These are phyloP conservation scores for Tricholoma matsutake DNA, from an alignment of 768 basidiomycete genomes.

Conservation along the genomic window DNA sequence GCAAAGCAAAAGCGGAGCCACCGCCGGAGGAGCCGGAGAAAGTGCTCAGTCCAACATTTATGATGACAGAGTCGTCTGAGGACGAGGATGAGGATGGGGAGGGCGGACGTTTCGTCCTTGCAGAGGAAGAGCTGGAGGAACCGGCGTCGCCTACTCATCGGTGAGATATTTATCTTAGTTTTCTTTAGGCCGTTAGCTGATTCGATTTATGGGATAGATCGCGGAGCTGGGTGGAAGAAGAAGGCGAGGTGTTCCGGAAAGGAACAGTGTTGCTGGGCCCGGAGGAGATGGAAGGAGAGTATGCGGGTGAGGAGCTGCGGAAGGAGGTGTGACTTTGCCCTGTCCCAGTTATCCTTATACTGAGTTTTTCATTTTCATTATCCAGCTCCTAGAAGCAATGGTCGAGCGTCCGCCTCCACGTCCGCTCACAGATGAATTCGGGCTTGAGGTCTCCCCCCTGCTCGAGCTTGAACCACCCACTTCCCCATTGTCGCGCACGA, in stretches of 20 bases:
- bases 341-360: not conserved
- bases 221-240: slow-evolving; percentile 84
- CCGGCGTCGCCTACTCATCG: slow-evolving; percentile 43
- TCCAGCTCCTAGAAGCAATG: slow-evolving; percentile 78
- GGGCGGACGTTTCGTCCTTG: slow-evolving; percentile 31
- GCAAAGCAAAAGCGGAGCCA: slow-evolving; percentile 69
- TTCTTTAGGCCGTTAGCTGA: not conserved
- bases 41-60: slow-evolving; percentile 66
- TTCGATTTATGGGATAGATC: slow-evolving; percentile 42
- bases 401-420: slow-evolving; percentile 83
- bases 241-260: slow-evolving; percentile 95
- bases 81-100: slow-evolving; percentile 54
- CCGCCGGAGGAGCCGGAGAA: slow-evolving; percentile 67
- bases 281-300: slow-evolving; percentile 88
- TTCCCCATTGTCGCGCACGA: slow-evolving; percentile 12
- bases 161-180: slow-evolving; percentile 32
- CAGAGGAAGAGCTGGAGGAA: slow-evolving; percentile 32
- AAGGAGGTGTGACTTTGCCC: slow-evolving; percentile 52
- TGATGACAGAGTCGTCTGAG: slow-evolving; percentile 41
- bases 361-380: not conserved
- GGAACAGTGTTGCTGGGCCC: slow-evolving; percentile 75
- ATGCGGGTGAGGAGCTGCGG: slow-evolving; percentile 84
- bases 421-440: slow-evolving; percentile 61
- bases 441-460: slow-evolving; percentile 31
- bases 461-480: slow-evolving; percentile 15